Percentiles rank a stretch among this genome's conserved stretches.
Evolutionary conservation across 2,329 filamentous ascomycete genomes (phyloP).

Genomic region (Colletotrichum tamarilloi): DNA sequence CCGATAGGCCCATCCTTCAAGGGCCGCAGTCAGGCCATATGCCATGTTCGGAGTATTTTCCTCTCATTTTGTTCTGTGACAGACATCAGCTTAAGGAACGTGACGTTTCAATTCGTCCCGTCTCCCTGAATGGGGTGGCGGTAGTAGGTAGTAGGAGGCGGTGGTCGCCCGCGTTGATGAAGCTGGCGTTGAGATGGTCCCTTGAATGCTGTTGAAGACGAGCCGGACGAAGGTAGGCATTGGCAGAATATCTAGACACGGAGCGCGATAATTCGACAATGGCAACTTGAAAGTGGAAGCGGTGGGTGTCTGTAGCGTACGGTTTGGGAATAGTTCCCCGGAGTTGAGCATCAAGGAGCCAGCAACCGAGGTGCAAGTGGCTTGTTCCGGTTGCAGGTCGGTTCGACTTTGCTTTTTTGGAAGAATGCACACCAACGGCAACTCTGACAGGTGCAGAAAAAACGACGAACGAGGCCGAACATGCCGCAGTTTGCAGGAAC

Average conservation of each 20-base stretch:
- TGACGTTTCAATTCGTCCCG: conserved; percentile 29
- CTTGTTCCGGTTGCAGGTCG: background rate
- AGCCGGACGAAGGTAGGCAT: background rate
- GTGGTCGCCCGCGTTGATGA: background rate
- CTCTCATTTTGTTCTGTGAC: conserved; percentile 18
- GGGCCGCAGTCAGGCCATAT: background rate
- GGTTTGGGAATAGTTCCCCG: background rate
- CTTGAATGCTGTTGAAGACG: background rate
- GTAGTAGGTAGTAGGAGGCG: background rate
- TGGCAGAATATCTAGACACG: background rate
- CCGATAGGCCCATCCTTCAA: background rate
- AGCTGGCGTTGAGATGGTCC: background rate
- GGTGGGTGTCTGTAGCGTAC: background rate
- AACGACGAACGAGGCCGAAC: background rate
- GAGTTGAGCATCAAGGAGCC: background rate
- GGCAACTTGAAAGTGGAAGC: background rate
- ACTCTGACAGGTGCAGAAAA: conserved; percentile 22
- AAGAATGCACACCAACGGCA: conserved; percentile 1
- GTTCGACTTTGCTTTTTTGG: background rate
- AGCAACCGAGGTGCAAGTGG: background rate
- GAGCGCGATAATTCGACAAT: background rate
- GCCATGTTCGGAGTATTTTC: conserved; percentile 9
- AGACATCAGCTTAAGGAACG: conserved; percentile 30
- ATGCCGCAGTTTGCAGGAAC: background rate
- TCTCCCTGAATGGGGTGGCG: background rate